These are phyloP conservation scores for Solanum chaucha DNA, from an alignment of 257 asterid genomes.

Conservation along the genomic window DNA sequence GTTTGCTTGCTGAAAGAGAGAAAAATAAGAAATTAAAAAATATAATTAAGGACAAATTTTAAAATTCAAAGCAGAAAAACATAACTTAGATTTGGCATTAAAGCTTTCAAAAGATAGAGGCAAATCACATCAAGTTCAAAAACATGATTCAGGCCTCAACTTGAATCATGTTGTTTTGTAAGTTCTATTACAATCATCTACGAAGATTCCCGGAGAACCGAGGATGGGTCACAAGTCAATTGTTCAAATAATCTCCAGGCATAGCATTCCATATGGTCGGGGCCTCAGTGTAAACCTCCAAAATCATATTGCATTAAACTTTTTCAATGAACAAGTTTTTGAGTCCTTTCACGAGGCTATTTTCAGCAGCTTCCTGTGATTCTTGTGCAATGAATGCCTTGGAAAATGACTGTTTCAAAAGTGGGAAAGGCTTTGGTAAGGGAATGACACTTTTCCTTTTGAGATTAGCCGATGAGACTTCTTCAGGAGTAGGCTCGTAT, in stretches of 20 bases:
- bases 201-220: neutral
- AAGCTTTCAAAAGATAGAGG: neutral
- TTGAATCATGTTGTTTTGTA: neutral
- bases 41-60: too few relatives aligned
- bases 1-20: neutral
- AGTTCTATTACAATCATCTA: neutral
- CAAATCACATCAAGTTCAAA: neutral
- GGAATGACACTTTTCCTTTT: too few relatives aligned
- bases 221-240: neutral
- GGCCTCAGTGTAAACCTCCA: neutral
- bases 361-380: neutral
- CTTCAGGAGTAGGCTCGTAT: too few relatives aligned
- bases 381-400: neutral
- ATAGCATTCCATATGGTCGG: neutral
- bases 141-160: neutral
- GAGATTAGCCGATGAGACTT: too few relatives aligned
- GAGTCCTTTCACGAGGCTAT: neutral
- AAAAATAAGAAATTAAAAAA: neutral
- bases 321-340: neutral
- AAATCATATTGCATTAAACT: neutral
- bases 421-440: neutral
- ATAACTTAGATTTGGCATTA: neutral
- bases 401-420: neutral
- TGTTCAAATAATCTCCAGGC: neutral
- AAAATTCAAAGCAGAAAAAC: neutral